Evolutionary conservation across 805 yeast species (phyloP).

Genomic region (Myxozyma udenii): DNA sequence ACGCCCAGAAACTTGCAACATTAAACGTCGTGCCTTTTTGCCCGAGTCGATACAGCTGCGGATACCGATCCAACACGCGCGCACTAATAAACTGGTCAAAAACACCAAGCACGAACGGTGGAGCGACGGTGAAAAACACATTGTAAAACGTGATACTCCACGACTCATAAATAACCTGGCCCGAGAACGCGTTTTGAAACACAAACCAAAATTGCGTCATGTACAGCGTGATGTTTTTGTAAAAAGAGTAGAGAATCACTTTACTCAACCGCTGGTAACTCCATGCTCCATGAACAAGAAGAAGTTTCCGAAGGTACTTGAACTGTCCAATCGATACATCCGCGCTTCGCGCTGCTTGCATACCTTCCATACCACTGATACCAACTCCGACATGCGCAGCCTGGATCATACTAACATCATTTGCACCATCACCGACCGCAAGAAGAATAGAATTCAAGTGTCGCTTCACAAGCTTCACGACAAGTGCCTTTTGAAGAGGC

Average conservation of each 20-base stretch:
- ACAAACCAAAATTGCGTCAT: slow-evolving; percentile 99
- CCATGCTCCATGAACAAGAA: slow-evolving; percentile 97
- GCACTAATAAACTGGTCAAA: slow-evolving; percentile 96
- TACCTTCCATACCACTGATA: slow-evolving; percentile 98
- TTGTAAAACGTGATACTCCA: slow-evolving; percentile 97
- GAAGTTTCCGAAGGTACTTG: slow-evolving; percentile 72
- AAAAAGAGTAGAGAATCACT: slow-evolving; percentile 90
- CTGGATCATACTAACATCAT: slow-evolving; percentile 98
- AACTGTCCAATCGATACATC: slow-evolving; percentile 97
- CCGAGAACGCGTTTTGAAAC: slow-evolving; percentile 86
- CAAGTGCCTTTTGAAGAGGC: slow-evolving; percentile 94
- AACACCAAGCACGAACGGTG: slow-evolving; percentile 94
- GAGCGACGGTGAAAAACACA: slow-evolving; percentile 88
- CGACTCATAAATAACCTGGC: slow-evolving; percentile 93
- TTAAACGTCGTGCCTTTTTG: slow-evolving; percentile 77
- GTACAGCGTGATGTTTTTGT: slow-evolving; percentile 90
- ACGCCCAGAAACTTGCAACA: slow-evolving; percentile 91
- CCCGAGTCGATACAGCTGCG: slow-evolving; percentile 87
- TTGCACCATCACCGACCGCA: slow-evolving; percentile 99
- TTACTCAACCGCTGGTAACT: slow-evolving; percentile 90
- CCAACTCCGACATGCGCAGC: slow-evolving; percentile 99
- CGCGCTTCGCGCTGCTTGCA: slow-evolving; percentile 98
- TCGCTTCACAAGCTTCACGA: slow-evolving; percentile 87
- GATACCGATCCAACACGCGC: slow-evolving; percentile 82
- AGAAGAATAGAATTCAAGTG: slow-evolving; percentile 68